Base-by-base conservation (phyloP, 2,329 filamentous ascomycete genomes). In the Alternaria gansuensis region DNA sequence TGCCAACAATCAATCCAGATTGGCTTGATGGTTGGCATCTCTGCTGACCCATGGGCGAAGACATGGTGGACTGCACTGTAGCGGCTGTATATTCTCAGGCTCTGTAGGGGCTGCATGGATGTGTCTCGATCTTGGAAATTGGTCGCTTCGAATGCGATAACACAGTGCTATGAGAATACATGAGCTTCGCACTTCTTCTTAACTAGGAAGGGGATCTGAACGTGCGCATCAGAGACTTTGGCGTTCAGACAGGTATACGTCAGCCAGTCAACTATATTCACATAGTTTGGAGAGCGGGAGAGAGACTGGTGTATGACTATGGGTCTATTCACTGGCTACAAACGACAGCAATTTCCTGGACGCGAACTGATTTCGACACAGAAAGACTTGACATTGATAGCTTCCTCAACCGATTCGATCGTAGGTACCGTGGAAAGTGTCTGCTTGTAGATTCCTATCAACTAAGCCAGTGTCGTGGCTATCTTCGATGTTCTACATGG, bases 371-470 rank as follows among this genome's bases (percentile, higher is more conserved):
- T 29, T 4, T 34, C 11, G 3, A 24, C 2, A 0, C 21, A 34
- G 13, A 46, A 46, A 28, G 28, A 46, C 44, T 34, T 5, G 21
- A n/a, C 14, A 8, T 17, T 46, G 14, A 7, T 33, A 11, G 17
- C 7, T 10, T 24, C 13, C 11, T 11, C 29, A 17, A 9, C 29
- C 3, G 13, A 46, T 3, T 6, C 4, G 14, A 34, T 23, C 29
- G 5, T 14, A 2, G n/a, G 21, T 17, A 3, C 17, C 6, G 5
- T 3, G 4, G 23, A 39, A 1, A 3, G 2, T 23, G 9, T 3
- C 8, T 5, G 6, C 17, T 9, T 4, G n/a, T 2, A 37, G 1
- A 0, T n/a, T 21, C 4, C 4, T n/a, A 11, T 7, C n/a, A n/a
- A 9, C 3, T 10, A 4, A 37, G 10, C 3, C 36, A 37, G 7